phyloP scores from a whole-genome alignment of 1,284 basidiomycete species.

The Chalciporus piperatoides region DNA sequence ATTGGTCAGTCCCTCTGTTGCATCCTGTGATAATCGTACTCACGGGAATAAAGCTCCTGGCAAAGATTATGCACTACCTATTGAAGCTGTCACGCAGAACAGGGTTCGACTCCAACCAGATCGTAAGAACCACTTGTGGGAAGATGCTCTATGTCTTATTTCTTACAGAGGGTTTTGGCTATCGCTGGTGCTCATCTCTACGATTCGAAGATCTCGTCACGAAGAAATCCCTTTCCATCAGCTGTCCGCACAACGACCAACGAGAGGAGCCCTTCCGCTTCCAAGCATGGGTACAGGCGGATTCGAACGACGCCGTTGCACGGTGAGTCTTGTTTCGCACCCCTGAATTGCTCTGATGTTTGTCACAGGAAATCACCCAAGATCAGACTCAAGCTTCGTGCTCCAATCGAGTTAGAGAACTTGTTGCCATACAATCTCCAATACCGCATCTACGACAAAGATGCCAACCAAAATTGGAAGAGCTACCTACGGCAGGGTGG shows the following conservation, averaged over 20 bases:
- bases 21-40: conserved; percentile 2
- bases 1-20: conserved; percentile 53
- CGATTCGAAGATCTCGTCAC: conserved; percentile 88
- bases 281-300: conserved; percentile 88
- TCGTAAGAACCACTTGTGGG: conserved; percentile 51
- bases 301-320: conserved; percentile 59
- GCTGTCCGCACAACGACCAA: conserved; percentile 80
- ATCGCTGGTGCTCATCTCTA: conserved; percentile 89
- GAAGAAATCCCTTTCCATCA: conserved; percentile 77
- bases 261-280: conserved; percentile 93
- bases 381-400: conserved; percentile 84
- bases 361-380: conserved; percentile 73
- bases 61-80: conserved; percentile 86
- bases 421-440: conserved; percentile 93
- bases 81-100: conserved; percentile 85
- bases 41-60: conserved; percentile 59
- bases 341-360: conserved; percentile 2
- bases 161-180: conserved; percentile 83
- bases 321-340: conserved; percentile 41
- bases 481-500: conserved; percentile 94
- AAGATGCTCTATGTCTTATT: conserved; percentile 11
- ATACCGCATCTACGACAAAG: conserved; percentile 96
- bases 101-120: conserved; percentile 90
- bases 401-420: conserved; percentile 96
- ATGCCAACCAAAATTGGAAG: conserved; percentile 87